Conservation (phyloP, 495 filamentous ascomycete species). For the Neurospora africana region DNA sequence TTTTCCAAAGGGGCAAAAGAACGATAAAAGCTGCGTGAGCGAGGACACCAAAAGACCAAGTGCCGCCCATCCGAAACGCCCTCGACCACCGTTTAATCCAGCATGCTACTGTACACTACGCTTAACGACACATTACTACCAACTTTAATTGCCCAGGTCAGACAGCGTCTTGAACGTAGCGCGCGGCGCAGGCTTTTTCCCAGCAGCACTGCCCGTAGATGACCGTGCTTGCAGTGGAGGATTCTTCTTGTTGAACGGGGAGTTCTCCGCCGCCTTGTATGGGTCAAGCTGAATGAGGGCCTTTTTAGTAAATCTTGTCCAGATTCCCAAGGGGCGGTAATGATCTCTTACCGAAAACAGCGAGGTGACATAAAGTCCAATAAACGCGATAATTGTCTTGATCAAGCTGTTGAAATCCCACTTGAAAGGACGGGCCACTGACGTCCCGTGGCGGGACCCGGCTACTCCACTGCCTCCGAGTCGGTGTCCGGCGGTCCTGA, state of each 20-base stretch:
- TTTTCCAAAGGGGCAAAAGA: neutral
- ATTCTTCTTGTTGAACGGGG: constrained; percentile 49
- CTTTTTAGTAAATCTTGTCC: constrained; percentile 9
- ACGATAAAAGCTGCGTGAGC: neutral
- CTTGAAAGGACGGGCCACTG: constrained; percentile 20
- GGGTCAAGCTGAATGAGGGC: constrained; percentile 45
- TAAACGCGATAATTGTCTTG: constrained; percentile 40
- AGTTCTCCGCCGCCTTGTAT: constrained; percentile 52
- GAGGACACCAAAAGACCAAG: neutral
- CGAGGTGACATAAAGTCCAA: constrained; percentile 50
- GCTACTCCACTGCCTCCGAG: constrained; percentile 18
- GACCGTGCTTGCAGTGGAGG: constrained; percentile 12
- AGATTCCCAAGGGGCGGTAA: neutral
- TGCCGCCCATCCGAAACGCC: neutral
- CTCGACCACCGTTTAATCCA: neutral
- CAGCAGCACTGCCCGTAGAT: constrained; percentile 5
- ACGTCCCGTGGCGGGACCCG: constrained; percentile 12
- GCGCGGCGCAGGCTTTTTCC: constrained; percentile 12
- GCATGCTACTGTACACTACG: neutral
- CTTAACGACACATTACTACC: neutral
- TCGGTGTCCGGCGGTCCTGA: constrained; percentile 29
- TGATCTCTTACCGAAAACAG: constrained; percentile 39
- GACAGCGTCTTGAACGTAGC: constrained; percentile 32
- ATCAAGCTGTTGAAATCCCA: constrained; percentile 36
- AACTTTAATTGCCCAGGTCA: constrained; percentile 19